Evolutionary conservation across 2,329 filamentous ascomycete species (phyloP).

Genomic region (Penicillium olsonii): DNA sequence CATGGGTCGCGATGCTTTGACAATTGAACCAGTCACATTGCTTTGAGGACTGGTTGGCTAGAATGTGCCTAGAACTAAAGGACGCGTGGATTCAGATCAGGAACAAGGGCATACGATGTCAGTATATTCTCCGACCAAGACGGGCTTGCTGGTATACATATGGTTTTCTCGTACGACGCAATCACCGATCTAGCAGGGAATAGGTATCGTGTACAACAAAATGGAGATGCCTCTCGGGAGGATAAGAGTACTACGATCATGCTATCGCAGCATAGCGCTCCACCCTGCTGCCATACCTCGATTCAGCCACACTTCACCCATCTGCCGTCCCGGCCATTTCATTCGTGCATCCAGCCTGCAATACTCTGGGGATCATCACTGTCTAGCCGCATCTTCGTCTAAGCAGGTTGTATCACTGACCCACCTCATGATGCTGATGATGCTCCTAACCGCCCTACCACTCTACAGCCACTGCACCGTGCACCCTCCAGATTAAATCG

Average conservation of each 20-base stretch:
- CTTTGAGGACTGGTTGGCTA: neutral
- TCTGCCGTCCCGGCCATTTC: neutral
- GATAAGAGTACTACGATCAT: constrained; percentile 1
- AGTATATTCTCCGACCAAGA: neutral
- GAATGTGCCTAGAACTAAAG: neutral
- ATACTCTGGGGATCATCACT: constrained; percentile 10
- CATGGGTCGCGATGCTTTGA: constrained; percentile 12
- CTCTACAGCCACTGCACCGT: constrained; percentile 14
- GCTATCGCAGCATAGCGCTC: constrained; percentile 9
- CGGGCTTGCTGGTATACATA: no score
- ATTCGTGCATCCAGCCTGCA: constrained; percentile 10
- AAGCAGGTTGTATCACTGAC: constrained; percentile 8
- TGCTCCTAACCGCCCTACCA: constrained; percentile 11
- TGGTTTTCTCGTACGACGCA: neutral
- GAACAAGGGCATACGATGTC: neutral
- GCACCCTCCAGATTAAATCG: constrained; percentile 15
- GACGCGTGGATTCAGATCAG: neutral
- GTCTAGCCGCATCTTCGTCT: constrained; percentile 8
- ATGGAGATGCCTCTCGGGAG: neutral
- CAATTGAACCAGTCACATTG: constrained; percentile 11
- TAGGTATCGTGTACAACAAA: neutral
- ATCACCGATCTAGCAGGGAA: neutral
- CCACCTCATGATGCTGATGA: constrained; percentile 23
- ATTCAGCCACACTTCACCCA: constrained; percentile 9
- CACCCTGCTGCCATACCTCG: constrained; percentile 5